Conservation (phyloP, 164 flowering plant genomes). For the Piper betle region DNA sequence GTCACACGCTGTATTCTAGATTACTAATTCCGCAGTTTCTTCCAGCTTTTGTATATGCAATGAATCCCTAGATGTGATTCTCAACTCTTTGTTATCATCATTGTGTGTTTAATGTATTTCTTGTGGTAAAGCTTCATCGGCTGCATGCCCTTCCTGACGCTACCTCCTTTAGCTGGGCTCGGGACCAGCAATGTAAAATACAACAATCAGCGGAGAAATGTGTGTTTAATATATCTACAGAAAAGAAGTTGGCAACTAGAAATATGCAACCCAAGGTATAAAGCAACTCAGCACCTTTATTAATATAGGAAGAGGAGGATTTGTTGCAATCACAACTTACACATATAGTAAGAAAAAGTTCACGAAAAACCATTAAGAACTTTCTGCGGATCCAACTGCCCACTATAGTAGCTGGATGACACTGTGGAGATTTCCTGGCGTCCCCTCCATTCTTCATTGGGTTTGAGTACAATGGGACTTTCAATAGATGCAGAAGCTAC, state of each 20-base stretch:
- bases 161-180: no score
- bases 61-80: no score
- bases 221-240: no score
- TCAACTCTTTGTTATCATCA: no score
- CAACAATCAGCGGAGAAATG: no score
- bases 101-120: no score
- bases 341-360: neutral
- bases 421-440: constrained; percentile 63
- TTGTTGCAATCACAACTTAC: neutral
- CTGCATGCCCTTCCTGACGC: no score
- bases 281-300: neutral
- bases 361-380: constrained; percentile 34
- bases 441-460: constrained; percentile 68
- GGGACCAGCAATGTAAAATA: no score
- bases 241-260: neutral
- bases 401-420: constrained; percentile 88
- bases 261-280: neutral
- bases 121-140: no score
- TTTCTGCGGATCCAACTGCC: constrained; percentile 66
- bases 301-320: neutral
- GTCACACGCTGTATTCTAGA: no score
- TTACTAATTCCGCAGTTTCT: no score
- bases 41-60: no score
- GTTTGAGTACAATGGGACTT: constrained; percentile 44
- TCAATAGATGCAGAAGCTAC: constrained; percentile 59